Evolutionary conservation across 192 early-diverging fungal genomes (phyloP), one percentile per base, ranked within the genome.

Genomic region (Linnemannia exigua): DNA sequence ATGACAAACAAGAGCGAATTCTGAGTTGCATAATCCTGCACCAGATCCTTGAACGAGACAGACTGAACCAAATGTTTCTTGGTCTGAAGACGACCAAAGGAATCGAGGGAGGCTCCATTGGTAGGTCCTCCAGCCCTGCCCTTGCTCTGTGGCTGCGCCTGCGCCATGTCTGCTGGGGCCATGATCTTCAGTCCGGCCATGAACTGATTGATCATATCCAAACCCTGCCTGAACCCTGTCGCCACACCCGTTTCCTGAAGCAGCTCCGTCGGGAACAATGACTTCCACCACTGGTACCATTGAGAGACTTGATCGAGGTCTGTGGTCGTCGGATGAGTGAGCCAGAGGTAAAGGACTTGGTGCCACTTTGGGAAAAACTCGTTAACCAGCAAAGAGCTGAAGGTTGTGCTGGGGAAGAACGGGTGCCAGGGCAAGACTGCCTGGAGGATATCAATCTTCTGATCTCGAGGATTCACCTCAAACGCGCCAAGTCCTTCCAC

Each of bases 341-440:
- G 89, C 96, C 96, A 97, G 38, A 87, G 70, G 82, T 93, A 92
- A 11, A 97, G 87, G 9, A 92, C 90, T 70, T 90, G 72, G 15
- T 93, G 88, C 96, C 97, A 98, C 72, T 94, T 92, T 17, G 93
- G 91, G 77, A 97, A 97, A 73, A 98, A 95, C 72, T 96, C 96
- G 48, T 92, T 93, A 68, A 93, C 93, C 7, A 96, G 67, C 38
- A 96, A 74, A 72, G 93, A 90, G 16, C 88, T 88, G 52, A 96
- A 87, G 0, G 93, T 77, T 1, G 87, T 88, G 36, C 78, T 75
- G 0, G 92, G 89, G 19, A 95, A 79, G 36, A 93, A 63, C n/a
- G 77, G 72, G 16, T 91, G 76, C 95, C 96, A 98, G 35, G 81
- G 79, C 38, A 96, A 74, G 8, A 94, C 89, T 70, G 90, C 91